Base-by-base conservation (phyloP, 805 yeast species). In the Sungouiozyma intestinalis region DNA sequence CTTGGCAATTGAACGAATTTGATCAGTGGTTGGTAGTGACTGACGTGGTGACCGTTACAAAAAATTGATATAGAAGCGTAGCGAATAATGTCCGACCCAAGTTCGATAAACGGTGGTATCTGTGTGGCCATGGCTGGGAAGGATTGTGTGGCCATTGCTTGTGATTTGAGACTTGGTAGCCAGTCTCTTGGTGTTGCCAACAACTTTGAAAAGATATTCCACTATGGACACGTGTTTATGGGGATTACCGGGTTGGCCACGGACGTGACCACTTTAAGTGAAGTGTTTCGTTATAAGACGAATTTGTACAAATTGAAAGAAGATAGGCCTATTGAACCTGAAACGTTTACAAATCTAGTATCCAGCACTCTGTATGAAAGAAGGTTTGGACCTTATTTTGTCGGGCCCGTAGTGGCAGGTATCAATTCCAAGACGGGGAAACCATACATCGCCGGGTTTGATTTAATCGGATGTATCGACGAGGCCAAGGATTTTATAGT, bases 41-140 rank as follows among this genome's bases (percentile, higher is more conserved):
- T n/a, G n/a, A n/a, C n/a, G n/a, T n/a, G n/a, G n/a, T n/a, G n/a
- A n/a, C n/a, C n/a, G n/a, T n/a, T n/a, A n/a, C n/a, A n/a, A n/a
- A n/a, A n/a, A n/a, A n/a, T n/a, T n/a, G n/a, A n/a, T n/a, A n/a
- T n/a, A n/a, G n/a, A n/a, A n/a, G n/a, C n/a, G n/a, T n/a, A n/a
- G n/a, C n/a, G 19, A 6, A 44, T 29, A 17, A 78, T 80, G 86
- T 79, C 85, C 36, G 87, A 81, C 65, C 87, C 87, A 57, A 78
- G 85, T 62, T 77, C 86, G 36, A 72, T 81, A 51, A 81, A 81
- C 60, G 86, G 97, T 67, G 98, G 99, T 66, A 75, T 95, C 49
- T 95, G 95, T 40, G 94, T 94, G 29, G 98, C 98, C 50, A 92
- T 92, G 99, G 81, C 81, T 19, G 99, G 99, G 55, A 88, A 94